A percentile compares a stretch with the other conserved stretches of the same genome.
These are phyloP conservation scores for Geranium brycei DNA, from an alignment of 345 rosid genomes.

Conservation along the genomic window DNA sequence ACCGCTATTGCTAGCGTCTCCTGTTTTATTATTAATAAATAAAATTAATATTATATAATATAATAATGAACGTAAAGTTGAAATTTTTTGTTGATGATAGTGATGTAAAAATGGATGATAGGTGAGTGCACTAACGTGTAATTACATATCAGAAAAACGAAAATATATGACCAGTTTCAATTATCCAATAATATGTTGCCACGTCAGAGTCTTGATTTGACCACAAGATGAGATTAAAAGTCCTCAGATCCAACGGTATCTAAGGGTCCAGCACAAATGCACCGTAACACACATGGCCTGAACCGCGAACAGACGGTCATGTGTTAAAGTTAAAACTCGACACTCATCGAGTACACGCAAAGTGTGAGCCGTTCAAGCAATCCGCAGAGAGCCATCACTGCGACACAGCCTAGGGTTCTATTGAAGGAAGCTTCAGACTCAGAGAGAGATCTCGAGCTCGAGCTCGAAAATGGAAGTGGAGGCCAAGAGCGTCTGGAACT, in stretches of 20 bases:
- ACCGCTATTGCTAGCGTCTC: background rate
- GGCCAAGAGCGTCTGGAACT: conserved; percentile 41
- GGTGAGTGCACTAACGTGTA: no score
- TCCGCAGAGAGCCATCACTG: background rate
- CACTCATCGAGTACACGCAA: background rate
- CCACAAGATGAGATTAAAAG: no score
- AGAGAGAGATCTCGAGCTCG: background rate
- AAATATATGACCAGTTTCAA: no score
- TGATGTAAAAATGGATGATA: no score
- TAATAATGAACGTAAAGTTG: no score
- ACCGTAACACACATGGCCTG: background rate
- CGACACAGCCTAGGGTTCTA: background rate
- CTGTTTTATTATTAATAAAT: no score
- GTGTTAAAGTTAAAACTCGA: background rate
- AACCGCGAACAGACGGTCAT: background rate
- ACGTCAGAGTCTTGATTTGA: no score
- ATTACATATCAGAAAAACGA: no score
- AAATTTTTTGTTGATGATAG: no score
- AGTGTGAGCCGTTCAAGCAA: background rate
- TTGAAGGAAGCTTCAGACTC: background rate
- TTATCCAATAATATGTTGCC: no score
- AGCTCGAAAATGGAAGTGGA: background rate
- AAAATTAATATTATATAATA: no score
- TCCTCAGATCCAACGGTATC: background rate
- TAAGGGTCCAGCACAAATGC: background rate